These are phyloP conservation scores for Ilyonectria sp. DNA, from an alignment of 2,329 filamentous ascomycete genomes.

Conservation along the genomic window DNA sequence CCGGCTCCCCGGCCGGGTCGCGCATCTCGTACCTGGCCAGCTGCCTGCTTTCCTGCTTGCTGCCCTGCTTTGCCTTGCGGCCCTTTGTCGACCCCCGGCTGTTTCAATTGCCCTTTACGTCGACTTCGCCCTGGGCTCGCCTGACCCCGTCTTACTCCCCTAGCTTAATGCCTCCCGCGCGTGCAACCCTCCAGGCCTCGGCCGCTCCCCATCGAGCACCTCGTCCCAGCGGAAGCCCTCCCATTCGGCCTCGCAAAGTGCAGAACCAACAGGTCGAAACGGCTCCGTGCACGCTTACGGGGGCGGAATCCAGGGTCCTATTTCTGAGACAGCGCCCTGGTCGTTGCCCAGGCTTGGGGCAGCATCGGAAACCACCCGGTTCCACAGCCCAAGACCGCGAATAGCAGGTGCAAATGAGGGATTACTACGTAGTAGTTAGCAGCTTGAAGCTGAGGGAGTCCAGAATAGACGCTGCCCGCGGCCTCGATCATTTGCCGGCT, in stretches of 20 bases:
- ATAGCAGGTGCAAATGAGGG: conserved; percentile 34
- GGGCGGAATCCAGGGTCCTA: conserved; percentile 43
- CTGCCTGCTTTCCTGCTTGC: conserved; percentile 28
- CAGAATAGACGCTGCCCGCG: conserved; percentile 27
- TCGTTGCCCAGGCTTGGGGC: conserved; percentile 35
- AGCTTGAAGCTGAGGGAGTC: conserved; percentile 15
- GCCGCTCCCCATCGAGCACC: neutral
- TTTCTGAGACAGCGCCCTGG: conserved; percentile 43
- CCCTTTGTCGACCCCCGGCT: conserved; percentile 27
- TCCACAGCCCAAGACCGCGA: conserved; percentile 39
- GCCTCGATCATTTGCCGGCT: conserved; percentile 18
- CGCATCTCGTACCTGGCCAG: conserved; percentile 22
- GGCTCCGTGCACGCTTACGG: conserved; percentile 31
- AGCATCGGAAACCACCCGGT: conserved; percentile 43
- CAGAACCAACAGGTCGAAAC: conserved; percentile 31
- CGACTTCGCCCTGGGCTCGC: conserved; percentile 36
- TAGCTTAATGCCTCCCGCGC: conserved; percentile 8
- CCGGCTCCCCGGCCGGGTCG: conserved; percentile 29
- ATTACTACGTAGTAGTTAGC: conserved; percentile 19
- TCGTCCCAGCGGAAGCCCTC: conserved; percentile 27
- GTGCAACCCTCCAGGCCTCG: conserved; percentile 24
- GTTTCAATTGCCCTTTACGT: conserved; percentile 35
- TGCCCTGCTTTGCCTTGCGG: conserved; percentile 21
- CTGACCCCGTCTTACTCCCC: conserved; percentile 30
- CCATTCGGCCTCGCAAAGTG: conserved; percentile 30